Evolutionary conservation across 108 stramenopile species (phyloP), one percentile per base, ranked within the genome.

Genomic region (Pseudonitzschia multistriata): DNA sequence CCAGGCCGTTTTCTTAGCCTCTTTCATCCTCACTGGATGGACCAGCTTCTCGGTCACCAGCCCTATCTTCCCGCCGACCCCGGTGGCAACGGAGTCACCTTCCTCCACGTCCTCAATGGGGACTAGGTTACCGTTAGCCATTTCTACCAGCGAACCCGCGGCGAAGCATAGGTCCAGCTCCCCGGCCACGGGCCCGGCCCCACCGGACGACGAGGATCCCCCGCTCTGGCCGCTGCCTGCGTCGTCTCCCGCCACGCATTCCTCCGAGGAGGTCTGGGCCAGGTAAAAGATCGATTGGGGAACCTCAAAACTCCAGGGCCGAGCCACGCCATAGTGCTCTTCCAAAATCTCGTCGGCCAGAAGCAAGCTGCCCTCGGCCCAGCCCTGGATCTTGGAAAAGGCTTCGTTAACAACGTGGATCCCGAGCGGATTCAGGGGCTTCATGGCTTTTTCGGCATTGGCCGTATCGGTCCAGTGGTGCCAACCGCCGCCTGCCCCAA

Each of bases 401-500:
- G 70, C 76, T 49, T 77, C 76, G 39, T 77, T 77, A 30, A 77
- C 34, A 10, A 71, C 62, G 36, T 35, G 42, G 62, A 77, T 66
- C 3, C 60, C 34, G 39, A 35, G 47, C 27, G 55, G 35, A 7
- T 29, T 39, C 14, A 77, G 34, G 2, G 76, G 70, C 21, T 55
- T 49, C 53, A 36, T 53, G 5, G 71, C 71, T 1, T 25, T 24
- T 33, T 77, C 70, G 34, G 47, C 35, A 37, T 66, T 64, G 52
- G 24, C 24, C 30, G 59, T 28, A n/a, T 77, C 76, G 25, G 70
- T 77, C 76, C 76, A 77, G 15, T 28, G 21, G 39, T 77, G 76
- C 76, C 76, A 77, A 1, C 49, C 76, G n/a, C 70, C 76, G 1
- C 76, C 76, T 30, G 76, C 76, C 47, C 76, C 33, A 3, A 34